Conservation (phyloP, 2,329 filamentous ascomycete genomes). For the Ophiostoma himal-ulmi region DNA sequence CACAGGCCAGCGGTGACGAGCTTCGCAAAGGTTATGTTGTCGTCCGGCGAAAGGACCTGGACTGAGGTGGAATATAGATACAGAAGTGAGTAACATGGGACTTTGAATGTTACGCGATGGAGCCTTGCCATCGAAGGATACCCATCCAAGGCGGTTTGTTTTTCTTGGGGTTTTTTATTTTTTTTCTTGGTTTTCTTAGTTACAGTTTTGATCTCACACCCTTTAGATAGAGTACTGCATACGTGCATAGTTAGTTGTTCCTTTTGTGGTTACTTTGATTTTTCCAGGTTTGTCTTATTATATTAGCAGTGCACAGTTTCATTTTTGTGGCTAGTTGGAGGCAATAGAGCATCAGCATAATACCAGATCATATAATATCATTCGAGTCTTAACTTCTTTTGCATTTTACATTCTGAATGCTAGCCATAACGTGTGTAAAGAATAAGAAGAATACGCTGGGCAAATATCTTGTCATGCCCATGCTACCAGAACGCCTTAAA, state of each 20-base stretch:
- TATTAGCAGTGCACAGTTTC: no score
- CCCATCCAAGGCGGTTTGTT: conserved; percentile 1
- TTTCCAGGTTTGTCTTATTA: no score
- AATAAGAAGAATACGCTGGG: neutral
- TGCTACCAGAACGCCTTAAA: neutral
- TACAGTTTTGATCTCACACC: neutral
- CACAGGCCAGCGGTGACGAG: conserved; percentile 26
- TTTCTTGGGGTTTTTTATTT: neutral
- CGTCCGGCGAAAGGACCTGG: conserved; percentile 47
- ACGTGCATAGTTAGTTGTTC: neutral
- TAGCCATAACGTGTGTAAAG: neutral
- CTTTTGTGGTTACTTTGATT: neutral
- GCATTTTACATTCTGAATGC: neutral
- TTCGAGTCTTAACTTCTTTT: neutral
- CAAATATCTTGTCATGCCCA: neutral
- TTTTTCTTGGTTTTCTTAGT: neutral
- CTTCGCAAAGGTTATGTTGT: conserved; percentile 51
- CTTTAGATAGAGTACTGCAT: neutral
- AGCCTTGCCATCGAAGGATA: conserved; percentile 13
- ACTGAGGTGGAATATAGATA: conserved; percentile 31
- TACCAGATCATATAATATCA: neutral
- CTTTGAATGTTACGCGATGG: neutral
- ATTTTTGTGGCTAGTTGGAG: no score
- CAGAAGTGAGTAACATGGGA: neutral
- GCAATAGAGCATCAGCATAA: neutral